Base-by-base conservation (phyloP, 371 early-diverging fungal species). In the Mortierella sp. region DNA sequence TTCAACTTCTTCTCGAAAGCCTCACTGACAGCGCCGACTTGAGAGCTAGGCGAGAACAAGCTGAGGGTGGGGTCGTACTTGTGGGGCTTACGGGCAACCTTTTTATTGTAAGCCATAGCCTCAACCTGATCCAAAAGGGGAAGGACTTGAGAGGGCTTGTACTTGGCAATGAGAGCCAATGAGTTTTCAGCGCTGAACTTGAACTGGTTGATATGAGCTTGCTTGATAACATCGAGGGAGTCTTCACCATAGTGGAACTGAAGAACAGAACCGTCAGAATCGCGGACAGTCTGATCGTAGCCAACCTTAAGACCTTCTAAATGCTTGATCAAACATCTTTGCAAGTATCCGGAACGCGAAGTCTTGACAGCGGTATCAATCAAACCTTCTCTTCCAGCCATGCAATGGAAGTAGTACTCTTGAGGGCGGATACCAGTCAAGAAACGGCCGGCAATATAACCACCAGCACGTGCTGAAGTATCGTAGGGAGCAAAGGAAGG, bases 351-450 rank as follows among this genome's bases (percentile, higher is more conserved):
- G 12, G 99, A 99, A 82, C 98, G 94, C 51, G 99, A 95, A 0
- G 99, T 99, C 88, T 99, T 99, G 84, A 99, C 99, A 66, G 99
- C 99, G 2, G 99, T 99, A 89, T 99, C 99, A 76, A 99, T 99
- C 29, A 99, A 88, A 76, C 99, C 99, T 92, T 99, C 99, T 87
- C 99, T 97, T 82, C 99, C 99, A 72, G 99, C 99, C 99, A 99
- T 99, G 85, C 97, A 97, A 86, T 93, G 93, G 89, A 94, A 95
- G 82, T 93, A 93, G 84, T 91, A 95, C 82, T 93, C 94, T 75
- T 97, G 97, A 28, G 99, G 98, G 75, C 95, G 94, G 76, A 99
- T 96, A 58, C 99, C 99, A 3, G 99, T 98, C 90, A 99, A 93
- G 95, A 99, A 99, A 78, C 99, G 94, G 68, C 97, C 97, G 28